A percentile compares a stretch with the other conserved stretches of the same genome.
Evolutionary conservation across 1,284 basidiomycete genomes (phyloP).

Genomic region (Sporisorium sorghi): DNA sequence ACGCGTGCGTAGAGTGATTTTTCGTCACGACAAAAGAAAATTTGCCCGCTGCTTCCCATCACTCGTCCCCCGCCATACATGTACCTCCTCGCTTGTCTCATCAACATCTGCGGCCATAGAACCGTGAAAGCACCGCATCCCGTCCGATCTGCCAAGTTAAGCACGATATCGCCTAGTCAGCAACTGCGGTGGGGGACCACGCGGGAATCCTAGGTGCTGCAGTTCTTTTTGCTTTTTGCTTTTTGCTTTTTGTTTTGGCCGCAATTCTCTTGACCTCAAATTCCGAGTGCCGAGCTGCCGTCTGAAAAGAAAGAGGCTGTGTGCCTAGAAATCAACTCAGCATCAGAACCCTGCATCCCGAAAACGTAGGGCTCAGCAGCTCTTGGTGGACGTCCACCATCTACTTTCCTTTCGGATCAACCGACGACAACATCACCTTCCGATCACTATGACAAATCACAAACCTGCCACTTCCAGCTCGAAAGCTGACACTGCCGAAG

Average conservation of each 20-base stretch:
- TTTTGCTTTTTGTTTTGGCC: slow-evolving; percentile 18
- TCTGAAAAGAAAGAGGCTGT: not conserved
- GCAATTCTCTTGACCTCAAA: too few species aligned
- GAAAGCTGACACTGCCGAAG: slow-evolving; percentile 18
- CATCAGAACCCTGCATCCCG: slow-evolving; percentile 7
- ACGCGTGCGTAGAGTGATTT: not conserved
- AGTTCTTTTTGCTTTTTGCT: slow-evolving; percentile 73
- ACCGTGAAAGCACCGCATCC: slow-evolving; percentile 83
- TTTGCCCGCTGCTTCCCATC: not conserved
- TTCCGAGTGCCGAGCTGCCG: too few species aligned
- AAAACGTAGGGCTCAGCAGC: not conserved
- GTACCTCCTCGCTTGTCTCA: not conserved
- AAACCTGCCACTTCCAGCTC: slow-evolving; percentile 1
- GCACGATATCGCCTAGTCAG: slow-evolving; percentile 82
- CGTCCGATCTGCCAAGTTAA: slow-evolving; percentile 84
- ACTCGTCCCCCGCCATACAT: not conserved
- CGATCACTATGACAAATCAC: not conserved
- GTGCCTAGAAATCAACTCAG: not conserved
- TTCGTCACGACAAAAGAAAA: not conserved
- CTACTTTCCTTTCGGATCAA: too few species aligned
- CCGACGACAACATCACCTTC: too few species aligned
- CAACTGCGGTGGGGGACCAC: slow-evolving; percentile 86
- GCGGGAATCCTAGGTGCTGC: slow-evolving; percentile 83
- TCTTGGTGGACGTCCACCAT: slow-evolving; percentile 4
- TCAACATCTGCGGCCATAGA: slow-evolving; percentile 78